Evolutionary conservation across 495 filamentous ascomycete species (phyloP).

Genomic region (Tirmania nivea): DNA sequence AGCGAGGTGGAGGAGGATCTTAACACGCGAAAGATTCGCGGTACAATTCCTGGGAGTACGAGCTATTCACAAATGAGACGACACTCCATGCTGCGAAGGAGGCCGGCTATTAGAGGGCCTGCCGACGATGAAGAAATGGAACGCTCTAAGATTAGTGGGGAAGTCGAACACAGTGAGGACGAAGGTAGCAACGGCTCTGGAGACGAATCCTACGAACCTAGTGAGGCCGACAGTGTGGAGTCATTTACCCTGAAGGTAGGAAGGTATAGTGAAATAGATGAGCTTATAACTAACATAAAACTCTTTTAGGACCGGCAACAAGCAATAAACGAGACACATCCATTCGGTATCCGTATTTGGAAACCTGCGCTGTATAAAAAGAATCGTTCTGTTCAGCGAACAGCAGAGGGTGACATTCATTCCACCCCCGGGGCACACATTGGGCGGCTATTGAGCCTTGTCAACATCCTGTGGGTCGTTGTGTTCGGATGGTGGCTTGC

Average conservation of each 20-base stretch:
- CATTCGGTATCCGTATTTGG: slow-evolving; percentile 96
- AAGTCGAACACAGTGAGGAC: slow-evolving; percentile 15
- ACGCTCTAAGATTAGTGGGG: slow-evolving; percentile 9
- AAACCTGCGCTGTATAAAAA: slow-evolving; percentile 98
- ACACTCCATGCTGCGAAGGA: slow-evolving; percentile 31
- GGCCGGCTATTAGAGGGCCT: slow-evolving; percentile 26
- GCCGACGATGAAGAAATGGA: slow-evolving; percentile 21
- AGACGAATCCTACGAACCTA: slow-evolving; percentile 27
- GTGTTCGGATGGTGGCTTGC: slow-evolving; percentile 97
- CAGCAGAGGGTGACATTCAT: slow-evolving; percentile 91
- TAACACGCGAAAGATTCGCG: slow-evolving; percentile 9
- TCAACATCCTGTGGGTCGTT: slow-evolving; percentile 77
- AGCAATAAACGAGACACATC: slow-evolving; percentile 97
- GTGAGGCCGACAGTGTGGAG: slow-evolving; percentile 51
- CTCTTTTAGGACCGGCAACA: slow-evolving; percentile 45
- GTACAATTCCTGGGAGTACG: slow-evolving; percentile 20
- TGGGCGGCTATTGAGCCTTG: slow-evolving; percentile 57
- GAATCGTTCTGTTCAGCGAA: slow-evolving; percentile 82
- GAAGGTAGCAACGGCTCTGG: slow-evolving; percentile 26
- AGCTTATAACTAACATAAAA: no score
- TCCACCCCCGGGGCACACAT: slow-evolving; percentile 79
- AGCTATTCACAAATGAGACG: slow-evolving; percentile 51
- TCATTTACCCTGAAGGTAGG: slow-evolving; percentile 30
- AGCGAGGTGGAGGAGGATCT: slow-evolving; percentile 53
- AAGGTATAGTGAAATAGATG: slow-evolving; percentile 17